Conservation (phyloP, 306 rosid genomes). For the Macrotyloma uniflorum region DNA sequence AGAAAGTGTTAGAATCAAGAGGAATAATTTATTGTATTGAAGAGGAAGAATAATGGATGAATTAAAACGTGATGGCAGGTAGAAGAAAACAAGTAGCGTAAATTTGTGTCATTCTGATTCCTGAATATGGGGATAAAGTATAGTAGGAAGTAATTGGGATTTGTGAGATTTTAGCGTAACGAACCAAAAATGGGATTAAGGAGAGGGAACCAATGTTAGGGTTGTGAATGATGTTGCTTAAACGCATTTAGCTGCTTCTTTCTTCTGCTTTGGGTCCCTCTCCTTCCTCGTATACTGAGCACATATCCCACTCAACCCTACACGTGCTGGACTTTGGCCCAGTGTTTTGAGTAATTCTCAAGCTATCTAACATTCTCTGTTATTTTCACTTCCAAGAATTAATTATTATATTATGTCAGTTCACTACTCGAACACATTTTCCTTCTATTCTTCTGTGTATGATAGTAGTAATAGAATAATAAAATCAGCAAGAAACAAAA, state of each 20-base stretch:
- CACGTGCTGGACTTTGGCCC: constrained; percentile 65
- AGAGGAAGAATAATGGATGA: background rate
- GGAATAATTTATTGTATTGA: background rate
- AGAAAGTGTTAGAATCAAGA: background rate
- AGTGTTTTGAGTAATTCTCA: constrained; percentile 55
- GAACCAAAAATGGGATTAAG: constrained; percentile 67
- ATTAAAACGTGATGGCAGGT: constrained; percentile 43
- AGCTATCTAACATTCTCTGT: constrained; percentile 48
- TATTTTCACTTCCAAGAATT: constrained; percentile 37
- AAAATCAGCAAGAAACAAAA: too few relatives aligned
- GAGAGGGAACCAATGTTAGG: constrained; percentile 48
- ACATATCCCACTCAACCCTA: constrained; percentile 54
- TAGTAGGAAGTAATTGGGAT: constrained; percentile 55
- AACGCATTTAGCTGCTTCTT: constrained; percentile 60
- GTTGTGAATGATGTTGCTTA: constrained; percentile 72
- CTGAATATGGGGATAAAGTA: constrained; percentile 34
- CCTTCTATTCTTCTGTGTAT: background rate
- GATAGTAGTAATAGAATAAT: too few relatives aligned
- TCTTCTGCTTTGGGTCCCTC: constrained; percentile 37
- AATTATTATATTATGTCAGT: constrained; percentile 25
- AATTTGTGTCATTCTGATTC: constrained; percentile 47
- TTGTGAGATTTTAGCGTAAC: constrained; percentile 96
- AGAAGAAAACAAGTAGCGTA: constrained; percentile 55
- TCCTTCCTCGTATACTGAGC: constrained; percentile 50
- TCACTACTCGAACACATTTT: constrained; percentile 14